Base-by-base conservation (phyloP, 805 yeast genomes). In the Saccharomycopsis fibuligera region DNA sequence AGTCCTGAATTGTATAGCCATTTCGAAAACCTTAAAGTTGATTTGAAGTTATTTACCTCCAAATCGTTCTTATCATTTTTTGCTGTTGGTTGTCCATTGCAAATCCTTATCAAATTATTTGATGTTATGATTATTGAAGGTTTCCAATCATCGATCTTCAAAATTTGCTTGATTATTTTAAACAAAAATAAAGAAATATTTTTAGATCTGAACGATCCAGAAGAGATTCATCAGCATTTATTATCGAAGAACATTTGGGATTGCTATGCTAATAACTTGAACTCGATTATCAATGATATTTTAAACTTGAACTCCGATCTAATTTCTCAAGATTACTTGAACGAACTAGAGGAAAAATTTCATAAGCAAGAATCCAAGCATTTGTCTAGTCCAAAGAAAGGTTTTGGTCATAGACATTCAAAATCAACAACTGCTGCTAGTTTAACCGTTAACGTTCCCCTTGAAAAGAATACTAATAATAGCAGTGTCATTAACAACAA, bases 51-150 rank as follows among this genome's bases (percentile, higher is more conserved):
- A 41, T 78, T 70, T 60, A 68, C 79, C n/a, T 73, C 73, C 44
- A 85, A 81, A 58, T 80, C 86, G 86, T 79, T 83, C 70, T 60
- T 80, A 42, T 75, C 83, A 0, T 73, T 79, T 52, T 73, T 70
- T 54, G 76, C 82, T 1, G 76, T 77, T 29, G 80, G 81, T 37
- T 69, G 80, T n/a, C 86, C 86, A 1, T 70, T 65, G 61, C 69
- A 49, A 56, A 77, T 65, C 68, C 69, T 64, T 58, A 73, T 68
- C 54, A 74, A 65, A 60, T 69, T 61, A 62, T 79, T 70, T 72
- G 84, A 68, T 65, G 66, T 65, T 58, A 74, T 67, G 61, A 70
- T 63, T 54, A 71, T 66, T 62, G 83, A 70, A 75, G 86, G 68
- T 24, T 73, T 62, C 61, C 75, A 81, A 62, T 72, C 66, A 58